These are phyloP conservation scores for Giardia duodenalis DNA, from an alignment of 208 protist genomes.

Conservation along the genomic window DNA sequence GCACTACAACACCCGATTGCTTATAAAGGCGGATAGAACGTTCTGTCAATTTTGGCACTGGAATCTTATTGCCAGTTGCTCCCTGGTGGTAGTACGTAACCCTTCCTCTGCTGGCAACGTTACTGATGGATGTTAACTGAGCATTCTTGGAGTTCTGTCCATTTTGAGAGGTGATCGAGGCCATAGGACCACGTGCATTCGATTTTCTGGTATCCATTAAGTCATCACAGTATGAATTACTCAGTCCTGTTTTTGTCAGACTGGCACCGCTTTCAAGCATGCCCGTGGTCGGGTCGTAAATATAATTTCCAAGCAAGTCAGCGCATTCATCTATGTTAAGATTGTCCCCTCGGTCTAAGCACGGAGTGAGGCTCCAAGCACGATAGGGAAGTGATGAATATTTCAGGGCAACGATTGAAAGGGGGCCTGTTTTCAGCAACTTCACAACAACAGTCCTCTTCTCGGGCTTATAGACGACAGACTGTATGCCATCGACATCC, in stretches of 20 bases:
- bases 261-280: too few species aligned
- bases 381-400: neutral
- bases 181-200: too few species aligned
- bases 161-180: too few species aligned
- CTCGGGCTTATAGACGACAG: neutral
- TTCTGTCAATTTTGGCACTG: neutral
- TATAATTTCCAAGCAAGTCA: neutral
- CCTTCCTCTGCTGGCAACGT: neutral
- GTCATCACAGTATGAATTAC: too few species aligned
- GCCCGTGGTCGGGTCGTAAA: too few species aligned
- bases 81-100: neutral
- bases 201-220: too few species aligned
- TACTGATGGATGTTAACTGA: too few species aligned
- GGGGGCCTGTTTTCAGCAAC: neutral
- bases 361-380: neutral
- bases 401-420: neutral
- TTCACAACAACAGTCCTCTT: neutral
- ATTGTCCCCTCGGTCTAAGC: neutral
- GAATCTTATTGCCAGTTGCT: neutral
- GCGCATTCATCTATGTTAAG: neutral
- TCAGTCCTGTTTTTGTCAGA: too few species aligned
- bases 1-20: neutral
- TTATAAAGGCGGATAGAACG: neutral
- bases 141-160: too few species aligned
- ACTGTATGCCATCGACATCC: neutral